Base-by-base conservation (phyloP, 441 rosid species). In the Gossypium gossypioides region DNA sequence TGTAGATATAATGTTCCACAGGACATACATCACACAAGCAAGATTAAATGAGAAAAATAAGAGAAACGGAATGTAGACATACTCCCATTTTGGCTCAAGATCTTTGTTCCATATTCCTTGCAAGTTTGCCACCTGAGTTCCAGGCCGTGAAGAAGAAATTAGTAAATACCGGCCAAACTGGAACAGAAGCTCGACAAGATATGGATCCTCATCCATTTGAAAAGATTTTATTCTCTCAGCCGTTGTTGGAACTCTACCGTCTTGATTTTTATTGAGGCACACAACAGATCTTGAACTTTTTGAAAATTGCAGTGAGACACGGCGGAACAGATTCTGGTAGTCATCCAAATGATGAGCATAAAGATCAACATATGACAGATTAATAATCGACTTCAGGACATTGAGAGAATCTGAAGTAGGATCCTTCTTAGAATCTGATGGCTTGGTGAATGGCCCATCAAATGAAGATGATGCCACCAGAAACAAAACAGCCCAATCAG, bases 31-130 rank as follows among this genome's bases (percentile, higher is more conserved):
- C 42, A 71, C 24, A 37, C 27, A 72, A 15, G 37, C 21, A 72
- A 24, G 51, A 6, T 24, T 25, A 61, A 60, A 52, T 37, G 3
- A 16, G 42, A 72, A 10, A 46, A 44, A n/a, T 0, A 60, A 6
- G 6, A 25, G 59, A 50, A 13, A 57, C 8, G 24, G 19, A 72
- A 19, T 62, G 48, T 48, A 32, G 74, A 83, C 94, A 6, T 84
- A 95, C 97, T 91, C 96, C 97, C 97, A 92, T 57, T 74, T 78
- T 25, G 97, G 99, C 55, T 85, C 80, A 21, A 88, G 81, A 80
- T 88, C 91, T 69, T 82, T 80, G 79, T 92, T 95, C 99, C 99
- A 95, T 76, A 95, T 80, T 44, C 97, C 99, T 76, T 95, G 97
- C 80, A 91, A 83, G 72, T 95, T 95, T 46, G 99, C 86, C 74